Conservation (phyloP, 2,329 filamentous ascomycete species). For the Whalleya microplaca region DNA sequence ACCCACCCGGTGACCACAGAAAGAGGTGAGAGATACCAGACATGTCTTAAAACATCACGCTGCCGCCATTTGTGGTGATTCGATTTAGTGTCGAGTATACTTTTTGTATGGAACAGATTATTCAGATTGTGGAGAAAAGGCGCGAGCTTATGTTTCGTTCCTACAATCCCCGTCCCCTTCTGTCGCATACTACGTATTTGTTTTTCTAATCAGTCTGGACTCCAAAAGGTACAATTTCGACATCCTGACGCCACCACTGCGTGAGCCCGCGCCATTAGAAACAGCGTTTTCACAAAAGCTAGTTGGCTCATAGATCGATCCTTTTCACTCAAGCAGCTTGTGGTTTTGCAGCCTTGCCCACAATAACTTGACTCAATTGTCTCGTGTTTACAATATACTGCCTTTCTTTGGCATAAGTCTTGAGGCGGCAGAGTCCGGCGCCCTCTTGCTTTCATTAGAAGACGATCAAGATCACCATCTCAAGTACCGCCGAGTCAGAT, state of each 20-base stretch:
- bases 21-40: conserved; percentile 18
- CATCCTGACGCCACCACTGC: conserved; percentile 31
- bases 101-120: not conserved
- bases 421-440: conserved; percentile 2
- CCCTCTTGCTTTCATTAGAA: conserved; percentile 14
- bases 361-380: conserved; percentile 24
- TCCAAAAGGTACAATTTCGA: conserved; percentile 28
- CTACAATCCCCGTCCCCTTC: conserved; percentile 21
- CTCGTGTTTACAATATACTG: conserved; percentile 4
- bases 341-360: conserved; percentile 9
- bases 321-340: conserved; percentile 17
- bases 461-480: conserved; percentile 17
- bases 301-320: conserved; percentile 16
- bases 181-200: conserved; percentile 14
- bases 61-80: conserved; percentile 18
- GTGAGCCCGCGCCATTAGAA: conserved; percentile 10
- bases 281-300: conserved; percentile 8
- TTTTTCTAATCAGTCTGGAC: conserved; percentile 30
- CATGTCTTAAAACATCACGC: conserved; percentile 18
- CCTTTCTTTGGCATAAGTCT: conserved; percentile 1
- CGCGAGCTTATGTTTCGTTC: conserved; percentile 1
- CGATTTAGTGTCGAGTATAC: conserved; percentile 11
- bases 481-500: conserved; percentile 35
- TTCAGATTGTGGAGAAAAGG: not conserved
- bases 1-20: conserved; percentile 22